Conservation (phyloP, 768 basidiomycete species). For the Mycena alexandri region DNA sequence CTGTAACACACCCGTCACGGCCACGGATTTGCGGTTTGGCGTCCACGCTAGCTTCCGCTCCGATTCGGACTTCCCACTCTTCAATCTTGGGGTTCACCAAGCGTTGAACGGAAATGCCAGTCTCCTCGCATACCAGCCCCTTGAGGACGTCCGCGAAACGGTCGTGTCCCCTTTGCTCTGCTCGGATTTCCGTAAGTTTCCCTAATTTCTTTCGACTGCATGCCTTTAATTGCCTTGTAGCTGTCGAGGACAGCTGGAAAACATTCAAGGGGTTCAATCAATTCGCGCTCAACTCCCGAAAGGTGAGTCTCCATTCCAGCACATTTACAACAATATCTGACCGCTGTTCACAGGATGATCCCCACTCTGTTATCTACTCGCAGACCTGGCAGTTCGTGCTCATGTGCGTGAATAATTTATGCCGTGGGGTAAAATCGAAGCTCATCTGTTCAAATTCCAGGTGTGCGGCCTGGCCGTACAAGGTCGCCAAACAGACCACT, state of each 20-base stretch:
- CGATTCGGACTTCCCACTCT: conserved; percentile 29
- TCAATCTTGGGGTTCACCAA: conserved; percentile 9
- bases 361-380: conserved; percentile 3
- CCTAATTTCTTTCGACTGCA: neutral
- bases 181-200: conserved; percentile 21
- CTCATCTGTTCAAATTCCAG: too few relatives aligned
- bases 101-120: conserved; percentile 24
- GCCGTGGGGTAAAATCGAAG: too few relatives aligned
- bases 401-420: too few relatives aligned
- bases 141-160: conserved; percentile 13
- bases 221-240: neutral
- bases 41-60: conserved; percentile 2
- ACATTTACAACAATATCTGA: too few relatives aligned
- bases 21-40: conserved; percentile 27
- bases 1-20: conserved; percentile 25
- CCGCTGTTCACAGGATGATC: neutral
- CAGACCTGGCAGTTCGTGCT: conserved; percentile 22
- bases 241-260: neutral
- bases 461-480: conserved; percentile 23
- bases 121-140: conserved; percentile 10
- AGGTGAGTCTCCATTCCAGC: neutral
- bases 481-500: neutral
- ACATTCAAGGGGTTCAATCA: conserved; percentile 19
- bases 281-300: conserved; percentile 9
- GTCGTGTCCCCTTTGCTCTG: conserved; percentile 22